Evolutionary conservation across 768 basidiomycete genomes (phyloP), one percentile per base, ranked within the genome.

Genomic region (Leccinellum rugosiceps): DNA sequence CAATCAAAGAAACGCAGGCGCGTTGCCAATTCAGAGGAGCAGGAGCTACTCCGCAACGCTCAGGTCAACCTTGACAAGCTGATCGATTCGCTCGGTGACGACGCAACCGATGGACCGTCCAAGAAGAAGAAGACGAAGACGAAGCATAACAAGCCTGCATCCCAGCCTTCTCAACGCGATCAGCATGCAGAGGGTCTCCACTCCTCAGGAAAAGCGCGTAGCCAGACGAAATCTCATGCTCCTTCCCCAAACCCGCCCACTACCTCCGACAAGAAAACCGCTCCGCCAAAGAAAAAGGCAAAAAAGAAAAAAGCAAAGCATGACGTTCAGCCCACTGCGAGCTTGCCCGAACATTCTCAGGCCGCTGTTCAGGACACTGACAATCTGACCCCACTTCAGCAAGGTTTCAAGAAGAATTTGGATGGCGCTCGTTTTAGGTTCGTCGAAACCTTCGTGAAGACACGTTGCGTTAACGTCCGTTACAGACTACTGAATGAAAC

Each of bases 351-450:
- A 31, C 57, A 53, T 38, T 48, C 68, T 32, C 21, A 43, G 41
- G 19, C 53, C n/a, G 45, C 46, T 34, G 21, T 55, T 45, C 62
- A 60, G 3, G 58, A 53, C 34, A 52, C 65, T 31, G 30, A 65
- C 21, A 69, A 72, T 21, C 74, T 95, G 54, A 94, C 94, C 7
- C 72, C 79, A 2, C 75, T 96, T 63, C 95, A 97, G 69, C 80
- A 79, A 50, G 77, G 71, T 19, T 89, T 97, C 84, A 92, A 84
- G 71, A 78, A 86, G 53, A 91, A 83, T 62, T 72, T 94, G 55
- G 85, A 90, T 57, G 91, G 94, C 0, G 93, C 94, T n/a, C 83
- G 87, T 25, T 95, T 95, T 72, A 83, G 92, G 93, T 88, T 47
- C 64, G 55, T 44, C 28, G 19, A 43, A 34, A 9, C 4, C 17